Evolutionary conservation across 208 protist genomes (phyloP), one percentile per base, ranked within the genome.

Genomic region (Angomonas deanei): DNA sequence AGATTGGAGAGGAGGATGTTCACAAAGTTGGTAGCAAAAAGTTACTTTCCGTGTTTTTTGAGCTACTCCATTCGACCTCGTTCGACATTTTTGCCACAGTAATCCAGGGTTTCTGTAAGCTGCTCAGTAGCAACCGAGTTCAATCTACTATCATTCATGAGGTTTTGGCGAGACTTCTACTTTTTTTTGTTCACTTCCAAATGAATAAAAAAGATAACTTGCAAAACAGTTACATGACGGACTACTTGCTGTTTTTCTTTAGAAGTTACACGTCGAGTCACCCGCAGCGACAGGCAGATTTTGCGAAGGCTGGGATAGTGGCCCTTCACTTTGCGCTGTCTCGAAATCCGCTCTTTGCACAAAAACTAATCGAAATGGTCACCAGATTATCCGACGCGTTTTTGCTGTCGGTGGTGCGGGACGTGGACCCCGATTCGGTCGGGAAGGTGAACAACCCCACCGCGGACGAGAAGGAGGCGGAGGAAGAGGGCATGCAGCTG

Each of bases 111-210:
- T 90, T 91, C 59, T 92, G 86, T 64, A 96, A 96, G 72, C 72
- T 96, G 47, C 74, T 96, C 19, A 91, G 83, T 50, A 88, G 82
- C 70, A 96, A 93, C 62, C 90, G 90, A 30, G 61, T 96, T 19
- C 82, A 84, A 6, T 56, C 66, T 2, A 74, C 78, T 2, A 58
- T 68, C 21, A 71, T 88, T 32, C 69, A 76, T 39, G 63, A 76
- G 26, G 68, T 93, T 3, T 60, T 96, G 17, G 71, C 81, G 15
- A 61, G 82, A 48, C 78, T 96, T 56, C 75, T 90, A 10, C 23
- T 56, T 4, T 56, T 6, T 17, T 34, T 34, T 28, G 5, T 24
- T 11, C 31, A 33, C 27, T 61, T 89, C 4, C 84, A 92, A 66
- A 80, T 76, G 52, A 55, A 75, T 28, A 65, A 64, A 49, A 79